Evolutionary conservation across 1,139 yeast species (phyloP).

Genomic region (Candida gigantensis): DNA sequence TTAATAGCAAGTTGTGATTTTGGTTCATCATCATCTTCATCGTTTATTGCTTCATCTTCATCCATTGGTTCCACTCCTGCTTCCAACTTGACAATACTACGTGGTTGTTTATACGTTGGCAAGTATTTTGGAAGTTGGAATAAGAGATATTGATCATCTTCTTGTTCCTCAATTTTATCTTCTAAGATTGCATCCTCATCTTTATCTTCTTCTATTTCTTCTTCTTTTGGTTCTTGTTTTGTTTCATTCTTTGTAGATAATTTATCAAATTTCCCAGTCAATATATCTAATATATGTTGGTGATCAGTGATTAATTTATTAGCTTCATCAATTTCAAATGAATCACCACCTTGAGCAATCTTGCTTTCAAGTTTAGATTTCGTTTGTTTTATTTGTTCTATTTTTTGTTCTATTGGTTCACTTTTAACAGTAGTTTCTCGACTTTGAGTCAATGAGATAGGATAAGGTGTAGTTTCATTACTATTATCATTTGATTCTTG

Average conservation of each 20-base stretch:
- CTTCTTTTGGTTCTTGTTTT: constrained; percentile 1
- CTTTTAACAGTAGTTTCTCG: constrained; percentile 37
- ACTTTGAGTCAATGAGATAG: constrained; percentile 14
- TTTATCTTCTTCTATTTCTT: constrained; percentile 7
- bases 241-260: constrained; percentile 18
- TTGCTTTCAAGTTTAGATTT: constrained; percentile 34
- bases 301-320: constrained; percentile 36
- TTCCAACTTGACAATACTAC: constrained; percentile 15
- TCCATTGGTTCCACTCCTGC: constrained; percentile 17
- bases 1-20: constrained; percentile 14
- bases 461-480: constrained; percentile 11
- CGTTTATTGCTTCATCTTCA: constrained; percentile 7
- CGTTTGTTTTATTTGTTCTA: constrained; percentile 28
- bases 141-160: constrained; percentile 42
- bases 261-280: constrained; percentile 27
- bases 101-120: constrained; percentile 49
- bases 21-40: constrained; percentile 3
- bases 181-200: constrained; percentile 1
- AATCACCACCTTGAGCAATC: constrained; percentile 29
- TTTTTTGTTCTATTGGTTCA: constrained; percentile 29
- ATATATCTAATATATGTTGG: constrained; percentile 27
- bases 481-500: constrained; percentile 7
- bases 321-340: constrained; percentile 32
- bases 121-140: constrained; percentile 72
- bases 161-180: constrained; percentile 2